These are phyloP conservation scores for Curvularia eragrostidis DNA, from an alignment of 2,329 filamentous ascomycete species.

Conservation along the genomic window DNA sequence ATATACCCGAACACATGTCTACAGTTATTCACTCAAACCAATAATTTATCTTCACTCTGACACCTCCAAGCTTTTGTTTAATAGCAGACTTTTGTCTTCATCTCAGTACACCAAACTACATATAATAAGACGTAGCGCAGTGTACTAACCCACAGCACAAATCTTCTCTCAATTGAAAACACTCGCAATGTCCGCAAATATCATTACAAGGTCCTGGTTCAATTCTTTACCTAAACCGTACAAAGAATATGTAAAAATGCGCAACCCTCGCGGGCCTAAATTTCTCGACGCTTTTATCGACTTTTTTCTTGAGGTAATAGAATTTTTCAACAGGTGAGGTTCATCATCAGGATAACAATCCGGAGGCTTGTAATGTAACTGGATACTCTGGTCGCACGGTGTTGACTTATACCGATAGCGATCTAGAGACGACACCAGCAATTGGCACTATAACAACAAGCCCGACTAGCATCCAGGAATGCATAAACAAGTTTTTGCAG, in stretches of 20 bases:
- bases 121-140: neutral
- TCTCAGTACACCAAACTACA: neutral
- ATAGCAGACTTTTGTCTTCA: neutral
- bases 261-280: neutral
- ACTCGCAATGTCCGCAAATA: neutral
- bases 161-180: neutral
- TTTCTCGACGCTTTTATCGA: neutral
- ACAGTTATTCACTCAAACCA: no score
- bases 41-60: no score
- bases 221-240: neutral
- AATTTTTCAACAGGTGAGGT: neutral
- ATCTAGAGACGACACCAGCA: neutral
- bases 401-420: neutral
- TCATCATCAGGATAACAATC: neutral
- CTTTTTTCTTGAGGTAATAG: neutral
- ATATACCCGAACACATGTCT: no score
- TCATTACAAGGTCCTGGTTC: neutral
- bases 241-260: neutral
- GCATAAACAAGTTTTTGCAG: neutral
- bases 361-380: neutral
- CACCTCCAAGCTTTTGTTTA: neutral
- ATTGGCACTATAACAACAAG: neutral
- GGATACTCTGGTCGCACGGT: neutral
- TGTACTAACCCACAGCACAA: neutral
- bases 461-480: neutral